phyloP scores from a whole-genome alignment of 306 rosid species.

The Vigna mungo region DNA sequence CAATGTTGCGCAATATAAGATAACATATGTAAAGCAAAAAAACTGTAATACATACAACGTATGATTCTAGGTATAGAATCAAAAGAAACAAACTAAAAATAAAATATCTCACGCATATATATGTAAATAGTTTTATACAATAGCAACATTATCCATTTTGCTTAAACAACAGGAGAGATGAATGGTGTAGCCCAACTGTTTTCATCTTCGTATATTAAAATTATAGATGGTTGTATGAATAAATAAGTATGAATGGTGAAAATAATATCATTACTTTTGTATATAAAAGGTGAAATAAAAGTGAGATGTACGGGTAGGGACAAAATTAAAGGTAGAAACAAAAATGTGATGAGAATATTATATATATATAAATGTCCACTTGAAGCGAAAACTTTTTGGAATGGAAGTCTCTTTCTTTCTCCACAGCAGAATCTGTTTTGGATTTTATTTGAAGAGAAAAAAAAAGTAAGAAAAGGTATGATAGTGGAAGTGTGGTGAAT shows the following conservation, averaged over 20 bases:
- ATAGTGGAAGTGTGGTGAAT: background rate
- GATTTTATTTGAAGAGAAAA: background rate
- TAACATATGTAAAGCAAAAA: background rate
- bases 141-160: background rate
- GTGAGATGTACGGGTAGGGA: background rate
- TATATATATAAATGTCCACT: background rate
- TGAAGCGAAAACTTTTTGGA: slow-evolving; percentile 37
- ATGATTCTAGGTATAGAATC: background rate
- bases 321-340: slow-evolving; percentile 29
- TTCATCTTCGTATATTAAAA: background rate
- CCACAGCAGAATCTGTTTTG: background rate
- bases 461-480: slow-evolving; percentile 4
- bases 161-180: too few relatives aligned
- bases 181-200: slow-evolving; percentile 5
- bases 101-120: too few relatives aligned
- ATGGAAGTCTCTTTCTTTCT: slow-evolving; percentile 44
- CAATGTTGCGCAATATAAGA: background rate
- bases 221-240: background rate
- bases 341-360: background rate
- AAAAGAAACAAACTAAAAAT: background rate
- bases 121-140: background rate
- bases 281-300: background rate
- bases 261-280: slow-evolving; percentile 4
- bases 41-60: background rate
- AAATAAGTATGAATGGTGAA: background rate